phyloP scores from a whole-genome alignment of 2,329 filamentous ascomycete genomes.

The Penicillium sp. region DNA sequence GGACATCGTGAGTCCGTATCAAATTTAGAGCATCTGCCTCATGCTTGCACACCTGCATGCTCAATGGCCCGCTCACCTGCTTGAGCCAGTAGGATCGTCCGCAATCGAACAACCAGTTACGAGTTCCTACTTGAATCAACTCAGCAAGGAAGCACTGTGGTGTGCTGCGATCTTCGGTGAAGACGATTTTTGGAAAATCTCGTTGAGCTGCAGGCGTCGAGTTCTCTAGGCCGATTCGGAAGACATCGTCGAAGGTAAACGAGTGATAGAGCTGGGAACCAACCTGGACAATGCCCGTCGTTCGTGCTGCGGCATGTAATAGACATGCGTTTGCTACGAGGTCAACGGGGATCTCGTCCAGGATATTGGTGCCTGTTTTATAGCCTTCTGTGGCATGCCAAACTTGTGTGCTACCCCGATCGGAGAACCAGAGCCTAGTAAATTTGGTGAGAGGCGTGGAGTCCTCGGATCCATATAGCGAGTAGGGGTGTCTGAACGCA shows the following conservation, averaged over 20 bases:
- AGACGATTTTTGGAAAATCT: conserved; percentile 25
- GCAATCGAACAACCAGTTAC: conserved; percentile 33
- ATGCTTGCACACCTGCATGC: conserved; percentile 22
- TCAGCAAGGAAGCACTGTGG: conserved; percentile 31
- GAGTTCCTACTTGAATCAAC: conserved; percentile 30
- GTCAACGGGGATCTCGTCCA: conserved; percentile 34
- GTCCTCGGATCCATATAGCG: conserved; percentile 29
- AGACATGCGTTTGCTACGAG: conserved; percentile 33
- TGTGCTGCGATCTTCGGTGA: conserved; percentile 25
- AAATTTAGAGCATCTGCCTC: conserved; percentile 24
- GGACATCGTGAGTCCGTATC: conserved; percentile 20
- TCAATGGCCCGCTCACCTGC: conserved; percentile 29
- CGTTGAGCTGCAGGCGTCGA: conserved; percentile 19
- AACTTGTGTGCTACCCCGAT: conserved; percentile 24
- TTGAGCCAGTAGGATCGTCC: conserved; percentile 33
- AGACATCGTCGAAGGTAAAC: conserved; percentile 28
- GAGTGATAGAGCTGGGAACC: conserved; percentile 29
- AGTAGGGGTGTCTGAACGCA: conserved; percentile 28
- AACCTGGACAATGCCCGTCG: conserved; percentile 28
- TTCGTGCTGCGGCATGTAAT: conserved; percentile 28
- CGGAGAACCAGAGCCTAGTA: conserved; percentile 23
- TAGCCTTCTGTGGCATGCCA: conserved; percentile 31
- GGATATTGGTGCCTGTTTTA: conserved; percentile 26
- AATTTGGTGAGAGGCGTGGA: conserved; percentile 32
- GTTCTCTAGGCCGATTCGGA: conserved; percentile 17